phyloP scores from a whole-genome alignment of 352 stramenopile genomes.

The Phytopythium litorale region DNA sequence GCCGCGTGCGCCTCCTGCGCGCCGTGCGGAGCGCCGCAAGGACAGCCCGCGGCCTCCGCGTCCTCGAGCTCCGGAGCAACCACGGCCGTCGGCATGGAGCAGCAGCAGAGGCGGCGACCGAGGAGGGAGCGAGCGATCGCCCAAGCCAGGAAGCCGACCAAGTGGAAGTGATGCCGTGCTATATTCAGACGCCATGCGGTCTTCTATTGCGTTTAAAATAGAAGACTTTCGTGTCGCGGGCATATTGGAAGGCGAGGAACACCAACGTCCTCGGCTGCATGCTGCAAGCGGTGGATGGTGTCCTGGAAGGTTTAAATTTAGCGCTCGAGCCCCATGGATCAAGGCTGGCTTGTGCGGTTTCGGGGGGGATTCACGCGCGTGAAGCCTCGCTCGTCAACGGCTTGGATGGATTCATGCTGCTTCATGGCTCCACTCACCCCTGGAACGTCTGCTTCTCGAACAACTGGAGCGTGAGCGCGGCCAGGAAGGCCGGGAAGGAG shows the following conservation, averaged over 20 bases:
- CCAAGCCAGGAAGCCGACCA: no score
- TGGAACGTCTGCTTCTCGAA: constrained; percentile 92
- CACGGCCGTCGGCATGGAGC: constrained; percentile 7
- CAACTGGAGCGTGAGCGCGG: constrained; percentile 82
- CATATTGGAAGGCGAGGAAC: no score
- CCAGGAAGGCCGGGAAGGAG: constrained; percentile 88
- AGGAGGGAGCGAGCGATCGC: background rate
- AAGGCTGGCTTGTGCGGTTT: background rate
- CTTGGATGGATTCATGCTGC: background rate
- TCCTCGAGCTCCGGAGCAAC: constrained; percentile 6
- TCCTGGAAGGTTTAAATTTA: background rate
- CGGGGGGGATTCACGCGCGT: background rate
- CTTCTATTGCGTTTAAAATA: no score
- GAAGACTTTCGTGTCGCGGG: no score
- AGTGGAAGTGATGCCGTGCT: no score
- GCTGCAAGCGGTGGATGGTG: no score
- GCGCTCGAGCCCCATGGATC: no score
- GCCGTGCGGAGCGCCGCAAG: constrained; percentile 2
- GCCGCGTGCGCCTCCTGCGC: background rate
- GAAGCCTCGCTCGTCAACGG: no score
- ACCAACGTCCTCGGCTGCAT: no score
- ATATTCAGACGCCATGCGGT: no score
- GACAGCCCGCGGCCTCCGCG: background rate
- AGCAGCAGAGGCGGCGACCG: background rate
- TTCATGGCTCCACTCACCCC: constrained; percentile 10